Conservation (phyloP, 1,284 basidiomycete species). For the Porodaedalea pini region DNA sequence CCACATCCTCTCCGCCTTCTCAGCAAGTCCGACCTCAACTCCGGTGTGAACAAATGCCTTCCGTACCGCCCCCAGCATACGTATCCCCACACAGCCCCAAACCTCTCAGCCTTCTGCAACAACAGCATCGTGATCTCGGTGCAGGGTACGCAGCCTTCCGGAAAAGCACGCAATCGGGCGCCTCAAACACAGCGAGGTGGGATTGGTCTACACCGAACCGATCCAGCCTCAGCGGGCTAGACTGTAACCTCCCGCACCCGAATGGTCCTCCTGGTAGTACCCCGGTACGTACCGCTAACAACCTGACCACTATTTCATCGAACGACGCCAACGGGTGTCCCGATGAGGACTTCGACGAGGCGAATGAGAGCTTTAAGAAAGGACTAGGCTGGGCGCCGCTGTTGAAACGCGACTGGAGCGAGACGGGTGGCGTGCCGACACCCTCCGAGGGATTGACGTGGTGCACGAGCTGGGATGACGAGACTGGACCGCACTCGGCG, state of each 20-base stretch:
- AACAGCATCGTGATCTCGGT: not conserved
- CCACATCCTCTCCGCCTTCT: not conserved
- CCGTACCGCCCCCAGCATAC: not conserved
- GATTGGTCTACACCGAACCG: not conserved
- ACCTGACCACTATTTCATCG: not conserved
- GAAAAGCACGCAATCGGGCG: not conserved
- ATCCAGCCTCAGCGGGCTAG: not conserved
- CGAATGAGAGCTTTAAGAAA: slow-evolving; percentile 6
- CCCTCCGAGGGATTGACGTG: not conserved
- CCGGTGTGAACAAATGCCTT: not conserved
- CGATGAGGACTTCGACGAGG: not conserved
- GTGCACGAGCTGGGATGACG: not conserved
- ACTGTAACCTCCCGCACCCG: not conserved
- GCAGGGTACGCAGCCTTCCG: not conserved
- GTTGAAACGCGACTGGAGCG: not conserved
- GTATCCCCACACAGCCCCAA: not conserved
- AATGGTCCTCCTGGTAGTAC: not conserved
- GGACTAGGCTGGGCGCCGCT: slow-evolving; percentile 1
- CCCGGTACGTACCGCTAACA: not conserved
- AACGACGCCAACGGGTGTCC: not conserved
- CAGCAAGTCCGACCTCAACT: not conserved
- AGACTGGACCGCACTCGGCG: not conserved
- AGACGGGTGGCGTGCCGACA: not conserved
- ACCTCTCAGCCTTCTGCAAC: not conserved
- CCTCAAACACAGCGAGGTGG: not conserved